These are phyloP conservation scores for Oryza longistaminata DNA, from an alignment of 176 grass and related monocot species.

Conservation along the genomic window DNA sequence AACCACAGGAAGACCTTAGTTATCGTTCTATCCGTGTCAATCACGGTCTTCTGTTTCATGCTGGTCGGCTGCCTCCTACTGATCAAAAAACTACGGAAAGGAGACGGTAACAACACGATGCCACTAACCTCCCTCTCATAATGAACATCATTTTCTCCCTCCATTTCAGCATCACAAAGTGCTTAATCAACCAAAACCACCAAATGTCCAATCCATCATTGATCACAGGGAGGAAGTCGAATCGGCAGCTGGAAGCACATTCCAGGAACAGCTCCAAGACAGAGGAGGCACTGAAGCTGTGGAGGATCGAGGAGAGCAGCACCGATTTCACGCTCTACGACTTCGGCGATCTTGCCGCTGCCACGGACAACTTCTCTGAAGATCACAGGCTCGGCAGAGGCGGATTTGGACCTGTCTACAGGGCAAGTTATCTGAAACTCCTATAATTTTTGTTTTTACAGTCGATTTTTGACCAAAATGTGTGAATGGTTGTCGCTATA, in stretches of 20 bases:
- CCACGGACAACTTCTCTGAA: conserved; percentile 41
- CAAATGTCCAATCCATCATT: neutral
- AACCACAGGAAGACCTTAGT: conserved; percentile 33
- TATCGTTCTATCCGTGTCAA: conserved; percentile 29
- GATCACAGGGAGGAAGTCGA: neutral
- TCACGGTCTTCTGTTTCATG: conserved; percentile 33
- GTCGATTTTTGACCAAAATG: neutral
- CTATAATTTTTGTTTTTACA: neutral
- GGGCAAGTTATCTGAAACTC: conserved; percentile 18
- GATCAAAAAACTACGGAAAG: neutral
- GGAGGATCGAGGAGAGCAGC: conserved; percentile 56
- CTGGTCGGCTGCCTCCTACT: conserved; percentile 25
- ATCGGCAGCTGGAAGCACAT: neutral
- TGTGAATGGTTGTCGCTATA: neutral
- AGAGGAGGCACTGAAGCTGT: conserved; percentile 53
- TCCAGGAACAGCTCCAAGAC: conserved; percentile 38
- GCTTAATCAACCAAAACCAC: neutral
- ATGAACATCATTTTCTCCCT: neutral
- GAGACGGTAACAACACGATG: conserved; percentile 18
- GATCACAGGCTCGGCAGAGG: conserved; percentile 53
- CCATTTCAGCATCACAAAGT: neutral
- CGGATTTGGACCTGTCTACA: conserved; percentile 59
- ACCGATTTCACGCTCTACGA: conserved; percentile 53
- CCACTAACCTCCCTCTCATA: neutral
- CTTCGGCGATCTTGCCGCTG: conserved; percentile 37